Evolutionary conservation across 2,329 filamentous ascomycete genomes (phyloP), one percentile per base, ranked within the genome.

Genomic region (Thermothelomyces thermophilus): DNA sequence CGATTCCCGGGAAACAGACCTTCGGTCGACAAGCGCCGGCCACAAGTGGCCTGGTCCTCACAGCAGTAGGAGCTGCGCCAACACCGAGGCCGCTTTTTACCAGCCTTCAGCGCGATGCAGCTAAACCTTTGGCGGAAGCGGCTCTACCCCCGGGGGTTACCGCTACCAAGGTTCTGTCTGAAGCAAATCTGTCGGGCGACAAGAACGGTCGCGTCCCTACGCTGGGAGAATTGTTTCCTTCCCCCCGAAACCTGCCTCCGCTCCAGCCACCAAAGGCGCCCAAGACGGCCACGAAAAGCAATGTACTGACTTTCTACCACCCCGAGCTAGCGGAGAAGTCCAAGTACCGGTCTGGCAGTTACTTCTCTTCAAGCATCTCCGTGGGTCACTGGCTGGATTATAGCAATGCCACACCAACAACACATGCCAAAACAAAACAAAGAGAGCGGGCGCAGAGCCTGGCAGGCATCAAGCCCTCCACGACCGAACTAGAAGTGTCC

Each of bases 31-130:
- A 67, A 24, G 65, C 68, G 16, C 63, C 66, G 3, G 65, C 67
- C 20, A 58, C 65, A 62, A 72, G 57, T 65, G 77, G 77, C 48
- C 76, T 82, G 14, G 83, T 91, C 5, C 72, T 96, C 51, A 91
- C 87, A 1, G 72, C 95, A 1, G 84, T 83, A 58, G 89, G 87
- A 48, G 86, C 83, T 58, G 86, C 86, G 35, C 82, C 84, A 1
- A 82, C 82, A 40, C 77, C 86, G 31, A 84, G 83, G 58, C 86
- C 91, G 53, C 73, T 96, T 3, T 96, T 93, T 65, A 95, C 91
- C 3, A 95, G 90, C 66, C 72, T 95, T 43, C 87, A 68, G 22
- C 56, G 62, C 6, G 56, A 57, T 7, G 53, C 57, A 17, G 51
- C 59, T 51, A 68, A 66, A 41, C 70, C 76, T 10, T 68, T 89